Evolutionary conservation across 441 rosid genomes (phyloP).

Genomic region (Syzygium syzygioides): DNA sequence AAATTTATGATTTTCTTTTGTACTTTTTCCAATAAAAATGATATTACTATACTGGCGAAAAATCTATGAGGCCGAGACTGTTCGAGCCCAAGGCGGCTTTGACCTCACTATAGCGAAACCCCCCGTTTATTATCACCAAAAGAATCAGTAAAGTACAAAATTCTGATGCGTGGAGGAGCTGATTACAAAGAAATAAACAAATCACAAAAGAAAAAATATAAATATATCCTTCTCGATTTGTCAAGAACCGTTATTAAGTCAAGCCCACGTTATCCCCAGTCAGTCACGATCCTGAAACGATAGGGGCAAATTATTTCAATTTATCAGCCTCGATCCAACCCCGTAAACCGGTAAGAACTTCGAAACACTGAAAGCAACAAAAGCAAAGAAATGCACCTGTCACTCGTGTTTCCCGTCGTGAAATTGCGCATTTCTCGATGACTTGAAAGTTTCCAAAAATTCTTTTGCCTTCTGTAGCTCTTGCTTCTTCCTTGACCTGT

Average conservation of each 20-base stretch:
- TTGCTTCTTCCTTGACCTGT: conserved; percentile 52
- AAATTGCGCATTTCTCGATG: conserved; percentile 86
- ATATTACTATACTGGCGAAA: background rate
- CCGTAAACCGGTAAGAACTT: background rate
- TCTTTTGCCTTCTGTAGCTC: conserved; percentile 53
- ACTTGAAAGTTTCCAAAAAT: conserved; percentile 85
- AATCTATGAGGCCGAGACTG: background rate
- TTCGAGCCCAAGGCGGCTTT: background rate
- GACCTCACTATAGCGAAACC: background rate
- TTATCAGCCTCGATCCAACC: background rate
- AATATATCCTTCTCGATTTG: background rate
- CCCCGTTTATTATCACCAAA: background rate
- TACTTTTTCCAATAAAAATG: background rate
- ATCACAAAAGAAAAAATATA: background rate
- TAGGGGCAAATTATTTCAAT: background rate
- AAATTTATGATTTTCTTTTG: too few relatives aligned
- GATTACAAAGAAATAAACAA: background rate
- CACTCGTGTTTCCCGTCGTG: conserved; percentile 73
- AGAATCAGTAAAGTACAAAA: background rate
- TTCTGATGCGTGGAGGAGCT: background rate
- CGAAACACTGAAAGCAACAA: background rate
- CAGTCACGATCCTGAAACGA: background rate
- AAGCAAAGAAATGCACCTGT: conserved; percentile 13
- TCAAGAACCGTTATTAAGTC: background rate
- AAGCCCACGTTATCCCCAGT: background rate